Evolutionary conservation across 2,329 filamentous ascomycete species (phyloP), one percentile per base, ranked within the genome.

Genomic region (Scleromitrula shiraiana): DNA sequence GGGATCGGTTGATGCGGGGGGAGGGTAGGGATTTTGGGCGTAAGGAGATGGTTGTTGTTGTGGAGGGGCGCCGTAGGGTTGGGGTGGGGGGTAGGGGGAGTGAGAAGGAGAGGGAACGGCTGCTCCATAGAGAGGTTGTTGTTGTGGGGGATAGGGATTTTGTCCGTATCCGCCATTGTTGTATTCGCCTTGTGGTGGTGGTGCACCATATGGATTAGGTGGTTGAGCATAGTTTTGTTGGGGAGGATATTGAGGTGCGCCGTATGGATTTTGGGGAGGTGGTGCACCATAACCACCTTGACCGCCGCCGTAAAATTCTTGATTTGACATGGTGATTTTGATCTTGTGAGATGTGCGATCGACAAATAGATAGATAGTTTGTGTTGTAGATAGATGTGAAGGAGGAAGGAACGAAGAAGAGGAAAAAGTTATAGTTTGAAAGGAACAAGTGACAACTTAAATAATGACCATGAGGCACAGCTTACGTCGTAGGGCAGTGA

Each of bases 31-130:
- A 17, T 41, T 22, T 12, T 36, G 15, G 12, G 12, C 4, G 22
- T 47, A 47, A 20, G 36, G n/a, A n/a, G 30, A 22, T 27, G 12
- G 3, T 41, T 47, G 44, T 20, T 41, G 44, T 5, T 41, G 37
- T 12, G 38, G 38, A 26, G 38, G 26, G 22, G 22, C n/a, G 9
- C 33, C 33, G 17, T 37, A 37, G 9, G n/a, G 33, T 9, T 37
- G 12, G 17, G 12, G 33, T n/a, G 12, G 12, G 17, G 12, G 23
- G 23, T 41, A 26, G 6, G 20, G 38, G n/a, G 24, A n/a, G 10
- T 36, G 10, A 17, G 15, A 36, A 17, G 33, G 33, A 19, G 33
- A 36, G 17, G 33, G 9, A n/a, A n/a, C n/a, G n/a, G n/a, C n/a
- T n/a, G n/a, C n/a, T n/a, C n/a, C n/a, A n/a, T n/a, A n/a, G n/a